Evolutionary conservation across 2,329 filamentous ascomycete species (phyloP).

Genomic region (Orbilia ellipsospora): DNA sequence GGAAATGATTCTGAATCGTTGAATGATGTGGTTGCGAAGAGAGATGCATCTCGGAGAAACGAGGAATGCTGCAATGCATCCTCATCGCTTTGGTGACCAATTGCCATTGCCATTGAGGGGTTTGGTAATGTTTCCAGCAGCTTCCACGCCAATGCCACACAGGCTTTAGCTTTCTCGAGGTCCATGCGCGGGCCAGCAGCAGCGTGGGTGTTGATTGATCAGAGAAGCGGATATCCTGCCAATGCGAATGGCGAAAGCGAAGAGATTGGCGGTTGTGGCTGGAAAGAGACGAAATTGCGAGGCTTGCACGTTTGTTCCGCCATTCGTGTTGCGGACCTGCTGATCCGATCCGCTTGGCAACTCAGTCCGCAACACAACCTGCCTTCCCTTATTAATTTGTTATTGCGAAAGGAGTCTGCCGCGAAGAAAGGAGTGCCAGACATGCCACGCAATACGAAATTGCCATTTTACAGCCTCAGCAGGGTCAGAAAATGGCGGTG

Average conservation of each 20-base stretch:
- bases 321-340: constrained; percentile 29
- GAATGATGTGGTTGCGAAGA: neutral
- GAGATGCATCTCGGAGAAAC: constrained; percentile 16
- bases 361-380: constrained; percentile 17
- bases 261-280: constrained; percentile 26
- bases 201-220: neutral
- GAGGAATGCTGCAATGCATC: constrained; percentile 29
- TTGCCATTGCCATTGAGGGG: constrained; percentile 12
- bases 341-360: constrained; percentile 31
- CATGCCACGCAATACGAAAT: constrained; percentile 45
- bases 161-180: neutral
- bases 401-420: too few relatives aligned
- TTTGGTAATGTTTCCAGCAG: constrained; percentile 27
- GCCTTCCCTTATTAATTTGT: neutral
- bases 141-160: constrained; percentile 27
- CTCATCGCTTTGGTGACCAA: neutral
- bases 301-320: constrained; percentile 7
- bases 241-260: neutral
- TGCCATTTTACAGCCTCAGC: constrained; percentile 23
- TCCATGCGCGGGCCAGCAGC: neutral
- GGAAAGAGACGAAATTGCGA: constrained; percentile 37
- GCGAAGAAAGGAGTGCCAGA: constrained; percentile 8
- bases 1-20: neutral
- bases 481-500: constrained; percentile 6
- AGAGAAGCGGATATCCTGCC: neutral